Conservation (phyloP, 1,139 yeast genomes). For the Wickerhamomyces sp. region DNA sequence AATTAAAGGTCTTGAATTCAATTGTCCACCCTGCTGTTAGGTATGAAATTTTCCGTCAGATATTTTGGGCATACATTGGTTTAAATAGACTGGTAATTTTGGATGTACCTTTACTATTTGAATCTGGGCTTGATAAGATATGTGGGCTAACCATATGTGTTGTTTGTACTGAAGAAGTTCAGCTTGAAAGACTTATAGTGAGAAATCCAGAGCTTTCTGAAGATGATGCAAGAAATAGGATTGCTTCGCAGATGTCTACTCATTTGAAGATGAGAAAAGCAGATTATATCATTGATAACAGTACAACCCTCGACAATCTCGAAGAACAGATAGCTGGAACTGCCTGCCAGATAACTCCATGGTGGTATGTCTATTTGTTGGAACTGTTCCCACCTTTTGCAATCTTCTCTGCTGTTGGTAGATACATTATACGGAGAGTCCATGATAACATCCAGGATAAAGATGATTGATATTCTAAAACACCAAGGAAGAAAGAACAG, state of each 20-base stretch:
- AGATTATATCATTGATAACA: constrained; percentile 66
- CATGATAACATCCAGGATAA: neutral
- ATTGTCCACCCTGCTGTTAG: constrained; percentile 92
- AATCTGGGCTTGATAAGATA: constrained; percentile 60
- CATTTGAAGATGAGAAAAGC: constrained; percentile 53
- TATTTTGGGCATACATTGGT: constrained; percentile 52
- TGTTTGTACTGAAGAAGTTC: constrained; percentile 51
- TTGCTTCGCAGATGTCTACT: constrained; percentile 70
- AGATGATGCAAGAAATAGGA: constrained; percentile 69
- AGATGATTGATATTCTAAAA: constrained; percentile 1
- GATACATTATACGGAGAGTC: constrained; percentile 8
- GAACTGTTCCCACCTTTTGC: constrained; percentile 59
- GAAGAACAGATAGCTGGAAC: constrained; percentile 41
- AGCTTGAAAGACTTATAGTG: constrained; percentile 53
- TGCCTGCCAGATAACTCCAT: constrained; percentile 44
- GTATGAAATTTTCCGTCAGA: constrained; percentile 54
- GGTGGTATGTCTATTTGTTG: constrained; percentile 30
- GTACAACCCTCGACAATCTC: constrained; percentile 45
- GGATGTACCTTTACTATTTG: constrained; percentile 89
- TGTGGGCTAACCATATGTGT: constrained; percentile 77
- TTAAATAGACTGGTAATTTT: constrained; percentile 56
- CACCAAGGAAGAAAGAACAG: no score
- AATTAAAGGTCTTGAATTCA: constrained; percentile 53
- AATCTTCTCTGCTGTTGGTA: constrained; percentile 44
- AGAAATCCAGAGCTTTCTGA: constrained; percentile 65